Percentiles rank a stretch among this genome's conserved stretches.
These are phyloP conservation scores for Butyriboletus loyo DNA, from an alignment of 768 basidiomycete genomes.

Conservation along the genomic window DNA sequence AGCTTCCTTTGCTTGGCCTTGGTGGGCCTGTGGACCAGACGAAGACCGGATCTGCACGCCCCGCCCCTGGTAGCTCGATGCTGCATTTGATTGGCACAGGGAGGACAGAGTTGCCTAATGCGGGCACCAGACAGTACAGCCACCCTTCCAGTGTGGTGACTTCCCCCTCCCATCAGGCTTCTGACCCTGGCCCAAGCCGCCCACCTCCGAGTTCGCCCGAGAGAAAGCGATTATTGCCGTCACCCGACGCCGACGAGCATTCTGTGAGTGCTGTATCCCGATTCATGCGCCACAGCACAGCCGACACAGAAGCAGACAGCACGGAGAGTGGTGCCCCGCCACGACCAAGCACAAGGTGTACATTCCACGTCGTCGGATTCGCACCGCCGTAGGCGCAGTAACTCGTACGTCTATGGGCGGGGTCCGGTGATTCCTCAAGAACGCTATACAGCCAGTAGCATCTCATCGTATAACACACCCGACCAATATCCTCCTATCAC, in stretches of 20 bases:
- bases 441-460: conserved; percentile 17
- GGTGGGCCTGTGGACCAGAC: not conserved
- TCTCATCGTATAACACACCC: not conserved
- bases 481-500: conserved; percentile 51
- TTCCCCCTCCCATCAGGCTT: conserved; percentile 3
- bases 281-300: conserved; percentile 4
- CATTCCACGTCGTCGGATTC: conserved; percentile 9
- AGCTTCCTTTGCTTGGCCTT: not conserved
- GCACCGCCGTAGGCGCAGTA: conserved; percentile 2
- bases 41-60: not conserved
- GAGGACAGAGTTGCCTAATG: not conserved
- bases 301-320: conserved; percentile 19
- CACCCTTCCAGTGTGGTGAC: conserved; percentile 17
- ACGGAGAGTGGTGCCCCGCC: conserved; percentile 20
- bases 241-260: conserved; percentile 6
- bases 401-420: conserved; percentile 8
- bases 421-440: conserved; percentile 25
- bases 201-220: conserved; percentile 18
- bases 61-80: not conserved
- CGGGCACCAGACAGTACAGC: conserved; percentile 14
- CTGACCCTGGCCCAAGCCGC: conserved; percentile 9
- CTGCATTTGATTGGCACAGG: conserved; percentile 7
- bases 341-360: conserved; percentile 3
- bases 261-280: conserved; percentile 12
- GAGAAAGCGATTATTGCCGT: conserved; percentile 12